Percentiles rank a stretch among this genome's conserved stretches.
phyloP scores from a whole-genome alignment of 495 filamentous ascomycete genomes.

The Sabuloglossum arenarium region DNA sequence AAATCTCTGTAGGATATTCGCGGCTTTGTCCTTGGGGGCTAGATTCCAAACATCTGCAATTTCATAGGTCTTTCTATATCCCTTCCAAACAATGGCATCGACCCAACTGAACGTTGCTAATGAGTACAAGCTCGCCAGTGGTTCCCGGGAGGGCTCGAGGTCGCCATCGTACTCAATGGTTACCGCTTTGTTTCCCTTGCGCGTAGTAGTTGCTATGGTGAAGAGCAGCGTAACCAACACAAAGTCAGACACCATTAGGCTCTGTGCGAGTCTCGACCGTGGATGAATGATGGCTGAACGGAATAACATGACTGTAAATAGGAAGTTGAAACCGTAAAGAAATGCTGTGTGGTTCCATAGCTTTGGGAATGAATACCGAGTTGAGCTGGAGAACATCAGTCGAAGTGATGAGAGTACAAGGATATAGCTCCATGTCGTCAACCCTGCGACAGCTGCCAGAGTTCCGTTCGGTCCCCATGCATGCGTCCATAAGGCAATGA shows the following conservation, averaged over 20 bases:
- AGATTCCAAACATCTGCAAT: slow-evolving; percentile 83
- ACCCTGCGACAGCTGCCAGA: slow-evolving; percentile 39
- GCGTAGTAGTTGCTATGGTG: slow-evolving; percentile 52
- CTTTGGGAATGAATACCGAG: slow-evolving; percentile 38
- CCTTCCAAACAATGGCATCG: slow-evolving; percentile 70
- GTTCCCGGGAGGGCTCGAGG: slow-evolving; percentile 68
- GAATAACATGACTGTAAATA: slow-evolving; percentile 54
- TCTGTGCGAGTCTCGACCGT: slow-evolving; percentile 32
- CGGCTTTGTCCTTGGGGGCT: slow-evolving; percentile 69
- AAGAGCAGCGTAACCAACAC: slow-evolving; percentile 50
- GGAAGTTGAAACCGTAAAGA: slow-evolving; percentile 72
- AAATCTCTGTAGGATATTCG: slow-evolving; percentile 55
- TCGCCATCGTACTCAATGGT: slow-evolving; percentile 68
- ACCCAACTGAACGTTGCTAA: slow-evolving; percentile 81
- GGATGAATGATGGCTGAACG: slow-evolving; percentile 74
- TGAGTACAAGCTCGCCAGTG: slow-evolving; percentile 70
- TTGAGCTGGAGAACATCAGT: slow-evolving; percentile 45
- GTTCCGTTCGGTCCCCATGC: slow-evolving; percentile 33
- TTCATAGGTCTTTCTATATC: slow-evolving; percentile 72
- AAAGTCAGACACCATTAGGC: slow-evolving; percentile 49
- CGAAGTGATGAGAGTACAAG: slow-evolving; percentile 52
- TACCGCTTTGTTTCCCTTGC: slow-evolving; percentile 83
- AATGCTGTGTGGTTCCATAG: slow-evolving; percentile 86
- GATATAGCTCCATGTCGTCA: slow-evolving; percentile 65
- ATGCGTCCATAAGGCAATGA: slow-evolving; percentile 33